Base-by-base conservation (phyloP, 2,329 filamentous ascomycete species). In the Colletotrichum sp. region DNA sequence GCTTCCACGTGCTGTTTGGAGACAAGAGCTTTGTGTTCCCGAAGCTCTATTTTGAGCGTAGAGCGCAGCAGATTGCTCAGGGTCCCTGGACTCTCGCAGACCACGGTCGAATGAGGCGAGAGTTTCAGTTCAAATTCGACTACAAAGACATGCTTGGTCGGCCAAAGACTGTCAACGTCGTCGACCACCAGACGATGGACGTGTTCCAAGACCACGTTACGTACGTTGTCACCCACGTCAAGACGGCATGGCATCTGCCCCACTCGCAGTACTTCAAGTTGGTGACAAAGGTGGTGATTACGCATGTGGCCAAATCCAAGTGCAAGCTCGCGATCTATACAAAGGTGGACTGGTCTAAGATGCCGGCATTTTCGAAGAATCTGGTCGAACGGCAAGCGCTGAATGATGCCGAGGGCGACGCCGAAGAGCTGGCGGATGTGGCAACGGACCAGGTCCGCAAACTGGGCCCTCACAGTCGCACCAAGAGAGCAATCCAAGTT, bases 21-120 rank as follows among this genome's bases (percentile, higher is more conserved):
- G 97, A 99, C 84, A 98, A 96, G 86, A 98, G 95, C 82, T 95
- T 96, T 39, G 93, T 99, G 52, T 99, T 98, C 85, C 95, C 97
- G 80, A 93, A 96, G 81, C 88, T 99, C 34, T 96, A 98, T 82
- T 94, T 95, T 82, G 95, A 98, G 82, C 91, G 94, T 67, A 91
- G 93, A 80, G 95, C 94, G 16, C 91, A 93, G 83, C 92, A 93
- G 77, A 96, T 98, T 77, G 92, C 94, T 3, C 96, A 98, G 84
- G 94, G 95, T 0, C 95, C 96, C 0, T 99, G 97, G 97, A 88
- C 89, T 21, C 88, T 93, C 65, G 87, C 91, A 5, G 94, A 96
- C 74, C 90, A 93, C 55, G 92, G 92, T 2, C 91, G 91, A 64
- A 92, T 97, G 88, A 91, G 91, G 79, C 91, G 97, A 68, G 92